Conservation (phyloP, 225 moss, liverwort and hornwort genomes). For the Antitrichia curtipendula region DNA sequence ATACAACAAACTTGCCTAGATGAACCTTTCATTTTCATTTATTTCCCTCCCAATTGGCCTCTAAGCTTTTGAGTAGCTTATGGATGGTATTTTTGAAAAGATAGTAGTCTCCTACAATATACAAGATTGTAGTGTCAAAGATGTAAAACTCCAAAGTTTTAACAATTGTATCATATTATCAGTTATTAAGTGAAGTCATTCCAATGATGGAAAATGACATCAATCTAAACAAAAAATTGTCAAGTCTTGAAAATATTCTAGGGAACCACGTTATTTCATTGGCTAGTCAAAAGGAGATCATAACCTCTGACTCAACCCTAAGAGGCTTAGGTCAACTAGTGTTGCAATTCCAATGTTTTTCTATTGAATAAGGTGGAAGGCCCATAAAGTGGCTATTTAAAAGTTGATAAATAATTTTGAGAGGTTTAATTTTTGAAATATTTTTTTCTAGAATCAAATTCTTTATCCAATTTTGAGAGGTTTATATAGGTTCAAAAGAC, state of each 20-base stretch:
- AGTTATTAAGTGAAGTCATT: neutral
- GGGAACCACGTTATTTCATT: neutral
- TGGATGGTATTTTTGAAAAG: neutral
- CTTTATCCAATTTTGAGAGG: too few species aligned
- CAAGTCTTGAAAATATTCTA: neutral
- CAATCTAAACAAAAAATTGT: neutral
- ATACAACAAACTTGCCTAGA: neutral
- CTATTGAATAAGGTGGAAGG: neutral
- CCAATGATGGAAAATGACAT: neutral
- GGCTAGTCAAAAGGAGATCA: neutral
- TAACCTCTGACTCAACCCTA: fast-evolving
- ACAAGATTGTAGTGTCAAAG: neutral
- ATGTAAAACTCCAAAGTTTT: neutral
- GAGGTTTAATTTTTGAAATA: neutral
- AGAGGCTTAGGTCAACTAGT: neutral
- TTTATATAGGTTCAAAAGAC: too few species aligned
- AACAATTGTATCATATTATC: neutral
- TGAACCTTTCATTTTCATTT: neutral
- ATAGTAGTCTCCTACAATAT: fast-evolving
- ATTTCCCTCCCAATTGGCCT: fast-evolving
- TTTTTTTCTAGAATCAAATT: fast-evolving
- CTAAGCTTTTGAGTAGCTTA: fast-evolving
- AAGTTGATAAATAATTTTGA: too few species aligned
- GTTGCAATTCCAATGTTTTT: fast-evolving
- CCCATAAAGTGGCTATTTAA: neutral